phyloP scores from a whole-genome alignment of 805 yeast genomes.

The Kazachstania africana region DNA sequence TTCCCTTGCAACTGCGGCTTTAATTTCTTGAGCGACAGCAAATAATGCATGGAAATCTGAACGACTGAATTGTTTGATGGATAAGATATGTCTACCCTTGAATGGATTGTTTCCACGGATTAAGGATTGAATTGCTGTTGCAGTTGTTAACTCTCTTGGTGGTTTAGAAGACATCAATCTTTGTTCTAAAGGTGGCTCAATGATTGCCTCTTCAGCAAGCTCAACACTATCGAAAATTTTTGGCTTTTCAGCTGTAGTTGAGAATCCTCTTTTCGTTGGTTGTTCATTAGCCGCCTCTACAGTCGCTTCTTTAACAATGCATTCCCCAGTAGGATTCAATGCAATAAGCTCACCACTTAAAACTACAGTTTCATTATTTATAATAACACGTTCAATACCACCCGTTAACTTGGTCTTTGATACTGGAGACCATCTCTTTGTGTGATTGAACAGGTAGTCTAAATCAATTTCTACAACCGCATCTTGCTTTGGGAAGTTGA shows the following conservation, averaged over 20 bases:
- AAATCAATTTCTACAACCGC: constrained; percentile 72
- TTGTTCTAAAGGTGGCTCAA: constrained; percentile 35
- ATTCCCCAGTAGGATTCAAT: constrained; percentile 50
- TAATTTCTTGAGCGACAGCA: constrained; percentile 96
- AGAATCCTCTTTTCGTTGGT: constrained; percentile 34
- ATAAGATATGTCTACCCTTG: constrained; percentile 74
- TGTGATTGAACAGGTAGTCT: constrained; percentile 43
- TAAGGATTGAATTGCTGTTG: constrained; percentile 66
- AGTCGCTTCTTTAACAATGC: constrained; percentile 28
- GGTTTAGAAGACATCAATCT: constrained; percentile 59
- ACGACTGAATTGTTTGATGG: constrained; percentile 80
- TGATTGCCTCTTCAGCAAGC: constrained; percentile 37
- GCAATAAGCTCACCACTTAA: constrained; percentile 70
- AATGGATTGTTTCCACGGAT: constrained; percentile 82
- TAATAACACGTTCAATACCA: constrained; percentile 77
- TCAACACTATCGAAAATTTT: constrained; percentile 27
- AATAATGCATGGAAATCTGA: constrained; percentile 85
- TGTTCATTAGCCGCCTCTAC: neutral
- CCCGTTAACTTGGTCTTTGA: constrained; percentile 50
- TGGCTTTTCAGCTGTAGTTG: constrained; percentile 35
- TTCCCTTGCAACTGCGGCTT: constrained; percentile 90
- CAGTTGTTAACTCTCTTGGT: constrained; percentile 60
- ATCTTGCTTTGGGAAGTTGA: constrained; percentile 65
- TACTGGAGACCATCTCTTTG: constrained; percentile 45
- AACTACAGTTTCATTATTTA: constrained; percentile 68